phyloP scores from a whole-genome alignment of 2,329 filamentous ascomycete genomes.

The Achaetomium macrosporum region DNA sequence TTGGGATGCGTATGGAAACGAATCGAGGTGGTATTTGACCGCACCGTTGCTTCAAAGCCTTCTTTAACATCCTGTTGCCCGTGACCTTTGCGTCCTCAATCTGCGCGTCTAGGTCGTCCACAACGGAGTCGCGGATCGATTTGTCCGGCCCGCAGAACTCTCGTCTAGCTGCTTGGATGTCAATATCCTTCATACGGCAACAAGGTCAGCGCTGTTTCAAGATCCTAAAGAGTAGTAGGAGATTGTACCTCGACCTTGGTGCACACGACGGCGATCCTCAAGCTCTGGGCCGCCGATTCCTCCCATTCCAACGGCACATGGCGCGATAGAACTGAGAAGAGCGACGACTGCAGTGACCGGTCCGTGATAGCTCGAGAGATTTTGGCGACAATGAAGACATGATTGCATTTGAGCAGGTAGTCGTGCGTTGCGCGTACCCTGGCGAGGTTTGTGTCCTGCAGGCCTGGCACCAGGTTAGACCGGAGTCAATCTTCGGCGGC shows the following conservation, averaged over 20 bases:
- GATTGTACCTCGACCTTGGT: neutral
- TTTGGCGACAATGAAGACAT: constrained; percentile 2
- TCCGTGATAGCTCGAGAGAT: constrained; percentile 1
- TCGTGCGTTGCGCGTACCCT: constrained; percentile 3
- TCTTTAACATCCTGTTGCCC: neutral
- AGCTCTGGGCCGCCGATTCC: neutral
- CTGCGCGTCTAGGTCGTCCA: neutral
- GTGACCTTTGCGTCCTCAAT: neutral
- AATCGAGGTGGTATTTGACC: neutral
- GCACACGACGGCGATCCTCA: neutral
- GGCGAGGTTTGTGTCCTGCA: neutral
- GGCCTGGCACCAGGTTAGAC: neutral
- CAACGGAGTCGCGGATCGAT: neutral
- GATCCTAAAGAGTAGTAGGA: neutral
- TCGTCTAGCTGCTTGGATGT: neutral
- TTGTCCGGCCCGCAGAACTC: neutral
- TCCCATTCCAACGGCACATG: constrained; percentile 1
- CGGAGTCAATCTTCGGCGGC: neutral
- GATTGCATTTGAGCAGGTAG: constrained; percentile 1
- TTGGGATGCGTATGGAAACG: too few species aligned
- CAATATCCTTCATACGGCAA: neutral
- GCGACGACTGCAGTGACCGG: neutral
- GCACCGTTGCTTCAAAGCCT: neutral
- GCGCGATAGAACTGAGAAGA: neutral
- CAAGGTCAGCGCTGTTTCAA: too few species aligned